phyloP scores from a whole-genome alignment of 352 stramenopile genomes.

The Pythium coloratum region DNA sequence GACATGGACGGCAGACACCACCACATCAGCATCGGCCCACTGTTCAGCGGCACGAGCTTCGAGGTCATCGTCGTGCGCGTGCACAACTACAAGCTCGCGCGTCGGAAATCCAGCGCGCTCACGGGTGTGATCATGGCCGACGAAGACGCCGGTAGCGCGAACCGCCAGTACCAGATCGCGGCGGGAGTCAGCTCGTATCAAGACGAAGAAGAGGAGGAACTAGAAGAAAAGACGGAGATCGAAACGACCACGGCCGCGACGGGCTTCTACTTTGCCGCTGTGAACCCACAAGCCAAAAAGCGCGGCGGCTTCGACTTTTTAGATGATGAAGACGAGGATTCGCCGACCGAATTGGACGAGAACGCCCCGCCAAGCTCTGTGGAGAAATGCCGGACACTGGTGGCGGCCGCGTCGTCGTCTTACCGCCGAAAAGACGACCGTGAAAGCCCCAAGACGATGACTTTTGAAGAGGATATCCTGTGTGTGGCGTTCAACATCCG shows the following conservation, averaged over 20 bases:
- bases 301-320: constrained; percentile 21
- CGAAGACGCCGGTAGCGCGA: constrained; percentile 40
- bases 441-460: not conserved
- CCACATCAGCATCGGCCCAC: constrained; percentile 36
- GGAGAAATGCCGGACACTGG: constrained; percentile 5
- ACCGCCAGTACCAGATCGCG: constrained; percentile 8
- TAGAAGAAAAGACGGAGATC: constrained; percentile 14
- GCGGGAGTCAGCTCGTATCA: not conserved
- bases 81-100: constrained; percentile 46
- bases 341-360: constrained; percentile 10
- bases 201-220: constrained; percentile 26
- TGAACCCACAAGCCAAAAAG: constrained; percentile 6
- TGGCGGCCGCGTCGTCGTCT: not conserved
- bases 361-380: not conserved
- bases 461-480: constrained; percentile 53
- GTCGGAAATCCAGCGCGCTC: constrained; percentile 50
- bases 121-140: constrained; percentile 49
- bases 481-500: constrained; percentile 59
- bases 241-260: constrained; percentile 9
- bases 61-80: constrained; percentile 70
- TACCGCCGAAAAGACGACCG: not conserved
- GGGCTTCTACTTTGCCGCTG: constrained; percentile 20
- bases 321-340: constrained; percentile 20
- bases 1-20: constrained; percentile 26
- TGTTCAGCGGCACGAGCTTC: constrained; percentile 56